A percentile compares a stretch with the other conserved stretches of the same genome.
phyloP scores from a whole-genome alignment of 805 yeast species.

The Geotrichum ghanense region DNA sequence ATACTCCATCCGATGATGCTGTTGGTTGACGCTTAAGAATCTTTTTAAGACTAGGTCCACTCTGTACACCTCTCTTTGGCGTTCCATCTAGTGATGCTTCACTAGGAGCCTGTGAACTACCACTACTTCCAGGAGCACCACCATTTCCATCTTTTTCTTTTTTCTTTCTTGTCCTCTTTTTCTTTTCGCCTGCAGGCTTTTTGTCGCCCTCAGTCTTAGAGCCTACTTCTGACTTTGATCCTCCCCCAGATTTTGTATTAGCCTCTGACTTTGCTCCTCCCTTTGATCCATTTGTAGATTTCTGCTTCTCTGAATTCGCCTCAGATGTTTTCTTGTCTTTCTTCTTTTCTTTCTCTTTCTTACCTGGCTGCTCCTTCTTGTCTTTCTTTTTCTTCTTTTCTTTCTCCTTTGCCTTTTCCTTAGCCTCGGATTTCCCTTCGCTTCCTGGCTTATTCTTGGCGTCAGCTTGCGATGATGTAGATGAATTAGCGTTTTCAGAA shows the following conservation, averaged over 20 bases:
- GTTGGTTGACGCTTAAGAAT: not conserved
- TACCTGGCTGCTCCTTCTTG: conserved; percentile 5
- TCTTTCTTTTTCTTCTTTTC: conserved; percentile 4
- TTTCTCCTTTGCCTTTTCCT: conserved; percentile 9
- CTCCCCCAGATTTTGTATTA: not conserved
- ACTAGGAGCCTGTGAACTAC: not conserved
- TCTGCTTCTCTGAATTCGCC: not conserved
- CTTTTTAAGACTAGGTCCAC: not conserved
- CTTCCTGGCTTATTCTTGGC: not conserved
- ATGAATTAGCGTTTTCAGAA: conserved; percentile 7
- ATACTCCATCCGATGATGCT: not conserved
- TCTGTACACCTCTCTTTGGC: no score
- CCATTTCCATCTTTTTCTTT: not conserved
- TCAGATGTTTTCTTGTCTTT: conserved; percentile 1
- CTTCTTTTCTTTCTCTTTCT: conserved; percentile 5
- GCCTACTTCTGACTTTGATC: not conserved
- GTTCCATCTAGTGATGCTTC: not conserved
- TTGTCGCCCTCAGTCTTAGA: not conserved
- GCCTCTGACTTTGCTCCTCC: conserved; percentile 1
- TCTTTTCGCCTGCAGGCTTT: not conserved
- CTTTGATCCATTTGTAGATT: not conserved
- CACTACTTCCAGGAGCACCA: not conserved
- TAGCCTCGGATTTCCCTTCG: conserved; percentile 1
- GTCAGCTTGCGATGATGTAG: conserved; percentile 1
- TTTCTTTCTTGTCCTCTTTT: not conserved